Conservation (phyloP, 345 rosid genomes). For the Nephelium lappaceum region DNA sequence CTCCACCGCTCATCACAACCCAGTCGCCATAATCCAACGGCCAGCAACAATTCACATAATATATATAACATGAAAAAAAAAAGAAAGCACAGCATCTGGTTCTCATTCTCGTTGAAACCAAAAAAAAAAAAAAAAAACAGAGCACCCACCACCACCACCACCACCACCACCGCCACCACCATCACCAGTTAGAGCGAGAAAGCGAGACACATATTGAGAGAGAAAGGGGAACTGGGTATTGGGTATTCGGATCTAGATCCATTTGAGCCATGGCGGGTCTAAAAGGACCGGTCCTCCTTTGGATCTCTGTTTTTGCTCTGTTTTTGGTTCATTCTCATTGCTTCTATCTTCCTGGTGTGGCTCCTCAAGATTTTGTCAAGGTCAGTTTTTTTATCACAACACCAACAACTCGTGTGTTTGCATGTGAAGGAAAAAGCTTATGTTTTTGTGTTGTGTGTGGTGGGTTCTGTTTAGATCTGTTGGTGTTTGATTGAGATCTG, state of each 20-base stretch:
- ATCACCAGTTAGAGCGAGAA: constrained; percentile 1
- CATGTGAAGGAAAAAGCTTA: too few species aligned
- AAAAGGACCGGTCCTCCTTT: constrained; percentile 25
- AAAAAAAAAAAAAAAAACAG: constrained; percentile 15
- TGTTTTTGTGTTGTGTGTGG: neutral
- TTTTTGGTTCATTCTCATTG: constrained; percentile 31
- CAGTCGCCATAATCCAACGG: neutral
- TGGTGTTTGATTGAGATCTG: neutral
- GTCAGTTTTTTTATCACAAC: constrained; percentile 26
- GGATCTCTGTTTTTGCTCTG: constrained; percentile 32
- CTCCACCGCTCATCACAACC: neutral
- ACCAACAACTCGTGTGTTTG: neutral
- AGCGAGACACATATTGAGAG: constrained; percentile 12
- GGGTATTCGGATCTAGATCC: constrained; percentile 18
- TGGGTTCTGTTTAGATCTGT: constrained; percentile 14
- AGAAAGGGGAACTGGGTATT: constrained; percentile 10
- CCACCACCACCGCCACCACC: neutral
- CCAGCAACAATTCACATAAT: neutral
- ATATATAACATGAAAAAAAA: too few species aligned
- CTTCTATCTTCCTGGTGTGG: constrained; percentile 83
- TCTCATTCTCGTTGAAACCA: constrained; percentile 16
- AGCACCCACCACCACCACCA: neutral
- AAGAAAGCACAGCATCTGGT: neutral
- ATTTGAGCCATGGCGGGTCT: constrained; percentile 43
- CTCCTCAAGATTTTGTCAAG: constrained; percentile 65